Base-by-base conservation (phyloP, 768 basidiomycete genomes). In the Trametes coccinea region DNA sequence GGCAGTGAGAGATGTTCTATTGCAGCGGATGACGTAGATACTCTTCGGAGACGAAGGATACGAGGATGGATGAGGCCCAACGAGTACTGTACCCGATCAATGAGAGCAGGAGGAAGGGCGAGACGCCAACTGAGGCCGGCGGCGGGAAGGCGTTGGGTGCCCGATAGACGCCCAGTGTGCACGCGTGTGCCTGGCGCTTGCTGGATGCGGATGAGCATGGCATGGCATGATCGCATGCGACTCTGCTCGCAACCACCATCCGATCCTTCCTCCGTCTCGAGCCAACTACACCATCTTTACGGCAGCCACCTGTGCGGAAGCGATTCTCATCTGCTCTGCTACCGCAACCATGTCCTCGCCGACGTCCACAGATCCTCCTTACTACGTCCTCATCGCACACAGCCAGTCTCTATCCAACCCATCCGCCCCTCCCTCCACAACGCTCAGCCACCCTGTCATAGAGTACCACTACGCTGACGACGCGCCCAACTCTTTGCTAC, bases 401-500 rank as follows among this genome's bases (percentile, higher is more conserved):
- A 81, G 82, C 16, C 76, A 80, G 10, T 71, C 81, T 27, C 74
- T 79, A 2, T 74, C 76, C 10, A 79, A 77, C 33, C 76, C 76
- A 31, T 76, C 63, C 1, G 64, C 61, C 34, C 67, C 78, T 49
- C 33, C 69, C 22, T 63, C 73, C 16, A 54, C 72, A 13, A 52
- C 80, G n/a, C 77, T 90, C 52, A 75, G 80, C 10, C 92, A 93
- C 69, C 89, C 90, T 4, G 75, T 78, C 45, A 86, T 94, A 16
- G 88, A 93, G 66, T 93, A 93, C 71, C 88, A 90, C 67, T 93
- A 90, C 69, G 82, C 84, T 17, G 90, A 94, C 67, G 92, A 94
- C 69, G 80, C 87, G 0, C 86, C 90, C 3, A 73, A 84, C n/a
- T 73, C 83, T 10, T 74, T 93, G 11, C 74, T 91, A 43, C 86